Conservation (phyloP, 306 rosid species). For the Boehmeria nivea region DNA sequence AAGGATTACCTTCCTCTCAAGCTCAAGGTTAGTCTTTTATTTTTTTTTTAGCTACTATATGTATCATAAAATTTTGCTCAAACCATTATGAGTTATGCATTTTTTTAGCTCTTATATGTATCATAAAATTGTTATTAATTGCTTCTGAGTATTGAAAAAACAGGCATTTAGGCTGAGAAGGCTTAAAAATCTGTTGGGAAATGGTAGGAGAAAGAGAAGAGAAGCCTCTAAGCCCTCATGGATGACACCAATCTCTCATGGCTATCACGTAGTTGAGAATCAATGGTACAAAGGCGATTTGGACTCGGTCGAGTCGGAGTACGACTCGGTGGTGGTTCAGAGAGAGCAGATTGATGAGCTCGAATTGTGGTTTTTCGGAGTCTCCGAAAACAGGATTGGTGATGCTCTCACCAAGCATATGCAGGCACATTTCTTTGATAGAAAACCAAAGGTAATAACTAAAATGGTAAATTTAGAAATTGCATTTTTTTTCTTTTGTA, state of each 20-base stretch:
- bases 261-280: constrained; percentile 42
- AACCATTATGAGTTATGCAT: too few relatives aligned
- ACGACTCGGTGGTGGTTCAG: constrained; percentile 62
- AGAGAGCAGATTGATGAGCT: constrained; percentile 58
- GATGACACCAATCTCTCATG: constrained; percentile 83
- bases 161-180: constrained; percentile 39
- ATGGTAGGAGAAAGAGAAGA: constrained; percentile 30
- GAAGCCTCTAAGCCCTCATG: constrained; percentile 38
- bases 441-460: constrained; percentile 26
- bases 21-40: constrained; percentile 25
- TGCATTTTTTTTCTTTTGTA: too few relatives aligned
- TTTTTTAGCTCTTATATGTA: too few relatives aligned
- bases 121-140: too few relatives aligned
- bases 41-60: not conserved
- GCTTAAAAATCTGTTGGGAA: constrained; percentile 26
- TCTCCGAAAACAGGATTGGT: constrained; percentile 54
- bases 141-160: too few relatives aligned
- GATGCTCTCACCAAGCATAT: constrained; percentile 54
- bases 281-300: constrained; percentile 14
- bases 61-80: too few relatives aligned
- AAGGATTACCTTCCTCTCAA: constrained; percentile 36
- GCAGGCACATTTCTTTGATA: constrained; percentile 65
- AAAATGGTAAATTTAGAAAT: too few relatives aligned
- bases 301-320: constrained; percentile 33
- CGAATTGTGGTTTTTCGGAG: constrained; percentile 77